These are phyloP conservation scores for Mycena kentingensis DNA, from an alignment of 768 basidiomycete genomes.

Conservation along the genomic window DNA sequence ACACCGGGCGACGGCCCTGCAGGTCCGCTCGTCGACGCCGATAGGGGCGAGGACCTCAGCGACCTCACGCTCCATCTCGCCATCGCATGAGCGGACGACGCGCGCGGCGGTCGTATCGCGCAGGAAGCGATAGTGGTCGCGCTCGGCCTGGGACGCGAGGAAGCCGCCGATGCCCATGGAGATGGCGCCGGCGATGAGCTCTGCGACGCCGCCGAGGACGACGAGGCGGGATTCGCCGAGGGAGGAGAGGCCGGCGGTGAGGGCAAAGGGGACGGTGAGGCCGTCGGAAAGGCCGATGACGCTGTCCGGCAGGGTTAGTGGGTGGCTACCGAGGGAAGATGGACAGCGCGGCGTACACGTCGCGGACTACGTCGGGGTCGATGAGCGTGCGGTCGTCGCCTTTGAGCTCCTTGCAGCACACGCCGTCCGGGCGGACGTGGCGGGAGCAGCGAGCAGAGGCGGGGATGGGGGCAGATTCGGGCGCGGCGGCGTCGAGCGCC, in stretches of 20 bases:
- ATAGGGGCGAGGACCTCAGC: slow-evolving; percentile 83
- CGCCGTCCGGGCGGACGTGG: slow-evolving; percentile 54
- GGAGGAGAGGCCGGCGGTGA: slow-evolving; percentile 86
- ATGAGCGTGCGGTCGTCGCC: slow-evolving; percentile 80
- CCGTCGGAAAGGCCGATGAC: slow-evolving; percentile 92
- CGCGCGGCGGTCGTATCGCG: slow-evolving; percentile 73
- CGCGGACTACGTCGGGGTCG: slow-evolving; percentile 85
- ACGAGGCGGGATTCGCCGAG: slow-evolving; percentile 91
- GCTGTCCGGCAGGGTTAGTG: slow-evolving; percentile 40
- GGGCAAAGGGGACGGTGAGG: slow-evolving; percentile 87
- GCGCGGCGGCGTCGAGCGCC: slow-evolving; percentile 52
- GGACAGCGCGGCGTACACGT: slow-evolving; percentile 69
- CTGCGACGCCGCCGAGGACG: slow-evolving; percentile 90
- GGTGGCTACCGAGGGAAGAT: background rate
- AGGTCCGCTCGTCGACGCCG: slow-evolving; percentile 84
- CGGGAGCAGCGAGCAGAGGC: slow-evolving; percentile 60
- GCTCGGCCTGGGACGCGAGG: slow-evolving; percentile 94
- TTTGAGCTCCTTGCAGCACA: slow-evolving; percentile 90
- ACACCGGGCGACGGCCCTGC: slow-evolving; percentile 73
- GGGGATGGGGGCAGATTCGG: slow-evolving; percentile 41
- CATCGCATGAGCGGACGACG: slow-evolving; percentile 85
- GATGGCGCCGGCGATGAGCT: slow-evolving; percentile 94
- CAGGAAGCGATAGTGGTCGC: slow-evolving; percentile 89
- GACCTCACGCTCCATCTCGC: slow-evolving; percentile 97
- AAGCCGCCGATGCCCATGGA: slow-evolving; percentile 99